These are phyloP conservation scores for Malus sylvestris DNA, from an alignment of 306 rosid species.

Conservation along the genomic window DNA sequence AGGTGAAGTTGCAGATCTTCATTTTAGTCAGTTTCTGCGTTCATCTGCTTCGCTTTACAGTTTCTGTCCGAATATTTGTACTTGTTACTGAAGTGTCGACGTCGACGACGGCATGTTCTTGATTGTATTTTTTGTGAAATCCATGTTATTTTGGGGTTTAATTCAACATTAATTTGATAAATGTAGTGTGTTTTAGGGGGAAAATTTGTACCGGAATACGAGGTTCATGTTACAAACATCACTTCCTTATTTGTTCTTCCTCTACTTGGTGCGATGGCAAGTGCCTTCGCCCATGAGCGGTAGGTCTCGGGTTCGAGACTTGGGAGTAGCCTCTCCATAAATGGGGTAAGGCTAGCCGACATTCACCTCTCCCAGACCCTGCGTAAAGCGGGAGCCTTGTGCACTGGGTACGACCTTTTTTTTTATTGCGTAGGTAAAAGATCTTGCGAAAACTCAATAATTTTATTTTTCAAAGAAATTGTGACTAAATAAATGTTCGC, in stretches of 20 bases:
- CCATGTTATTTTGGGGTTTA: not conserved
- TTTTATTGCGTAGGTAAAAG: not conserved
- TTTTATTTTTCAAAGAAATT: not conserved
- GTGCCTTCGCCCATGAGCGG: no score
- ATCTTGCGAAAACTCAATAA: not conserved
- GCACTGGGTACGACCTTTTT: no score
- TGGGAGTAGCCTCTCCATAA: no score
- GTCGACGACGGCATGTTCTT: not conserved
- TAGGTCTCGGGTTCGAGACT: no score
- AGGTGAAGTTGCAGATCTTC: slow-evolving; percentile 39
- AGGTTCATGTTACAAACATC: not conserved
- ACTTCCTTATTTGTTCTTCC: not conserved
- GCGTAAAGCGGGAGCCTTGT: no score
- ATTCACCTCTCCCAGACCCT: no score
- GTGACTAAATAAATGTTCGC: no score
- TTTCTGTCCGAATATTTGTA: slow-evolving; percentile 6
- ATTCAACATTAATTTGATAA: not conserved
- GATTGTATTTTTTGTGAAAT: not conserved
- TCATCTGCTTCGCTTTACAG: slow-evolving; percentile 15
- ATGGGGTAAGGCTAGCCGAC: no score
- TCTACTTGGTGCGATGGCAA: no score
- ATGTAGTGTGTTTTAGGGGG: not conserved
- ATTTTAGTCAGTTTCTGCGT: slow-evolving; percentile 40
- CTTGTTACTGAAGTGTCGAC: slow-evolving; percentile 19
- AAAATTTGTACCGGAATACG: not conserved